Percentiles rank a stretch among this genome's conserved stretches.
Evolutionary conservation across 495 filamentous ascomycete genomes (phyloP).

Genomic region (Trichoderma asperelloides): DNA sequence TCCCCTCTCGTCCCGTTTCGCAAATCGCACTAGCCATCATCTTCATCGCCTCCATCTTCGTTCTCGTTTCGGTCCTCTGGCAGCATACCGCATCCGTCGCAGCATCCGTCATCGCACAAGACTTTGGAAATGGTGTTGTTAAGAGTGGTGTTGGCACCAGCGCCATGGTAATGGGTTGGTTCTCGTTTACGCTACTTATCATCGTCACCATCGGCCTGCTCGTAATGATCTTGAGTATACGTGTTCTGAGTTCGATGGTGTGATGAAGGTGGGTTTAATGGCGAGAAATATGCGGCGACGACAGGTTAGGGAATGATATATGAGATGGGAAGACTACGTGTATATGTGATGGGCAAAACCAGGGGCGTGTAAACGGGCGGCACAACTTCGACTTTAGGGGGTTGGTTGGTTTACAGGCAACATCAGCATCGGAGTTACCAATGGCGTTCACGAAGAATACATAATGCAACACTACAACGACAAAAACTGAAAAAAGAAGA

Average conservation of each 20-base stretch:
- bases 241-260: constrained; percentile 47
- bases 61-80: constrained; percentile 66
- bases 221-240: constrained; percentile 91
- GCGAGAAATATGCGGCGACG: not conserved
- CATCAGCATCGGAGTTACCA: constrained; percentile 5
- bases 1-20: constrained; percentile 63
- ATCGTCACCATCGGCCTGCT: constrained; percentile 89
- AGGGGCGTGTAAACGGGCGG: constrained; percentile 7
- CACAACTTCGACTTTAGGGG: not conserved
- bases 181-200: constrained; percentile 84
- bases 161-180: constrained; percentile 96
- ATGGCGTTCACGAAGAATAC: constrained; percentile 5
- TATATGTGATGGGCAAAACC: constrained; percentile 8
- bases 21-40: constrained; percentile 70
- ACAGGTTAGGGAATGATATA: not conserved
- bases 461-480: not conserved
- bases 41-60: constrained; percentile 70
- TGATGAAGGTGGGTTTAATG: constrained; percentile 19
- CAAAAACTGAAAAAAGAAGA: not conserved
- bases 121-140: constrained; percentile 90
- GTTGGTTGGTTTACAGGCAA: constrained; percentile 5
- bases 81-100: constrained; percentile 92
- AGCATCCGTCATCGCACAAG: constrained; percentile 84
- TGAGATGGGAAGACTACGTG: not conserved
- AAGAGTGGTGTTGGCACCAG: constrained; percentile 79